phyloP scores from a whole-genome alignment of 176 grass and related monocot genomes.

The Aechmea fasciata region DNA sequence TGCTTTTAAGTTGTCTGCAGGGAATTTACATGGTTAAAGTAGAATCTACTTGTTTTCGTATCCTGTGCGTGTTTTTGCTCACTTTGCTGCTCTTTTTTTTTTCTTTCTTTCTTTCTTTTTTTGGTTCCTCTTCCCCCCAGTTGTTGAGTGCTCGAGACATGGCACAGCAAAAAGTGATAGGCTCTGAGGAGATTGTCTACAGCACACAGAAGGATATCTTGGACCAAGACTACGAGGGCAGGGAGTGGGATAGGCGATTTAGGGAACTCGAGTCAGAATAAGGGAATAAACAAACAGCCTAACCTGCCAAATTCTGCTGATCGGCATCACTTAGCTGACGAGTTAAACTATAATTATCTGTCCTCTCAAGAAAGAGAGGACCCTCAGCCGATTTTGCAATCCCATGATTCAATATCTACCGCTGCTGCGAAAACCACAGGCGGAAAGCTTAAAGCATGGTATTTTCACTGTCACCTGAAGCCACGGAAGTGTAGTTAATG shows the following conservation, averaged over 20 bases:
- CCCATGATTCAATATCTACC: neutral
- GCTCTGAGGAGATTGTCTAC: constrained; percentile 67
- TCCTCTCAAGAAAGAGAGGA: neutral
- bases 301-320: neutral
- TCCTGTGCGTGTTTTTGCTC: constrained; percentile 19
- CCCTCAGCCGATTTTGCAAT: neutral
- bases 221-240: constrained; percentile 91
- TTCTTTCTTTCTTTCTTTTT: constrained; percentile 3
- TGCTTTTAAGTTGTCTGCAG: neutral
- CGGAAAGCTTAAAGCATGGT: neutral
- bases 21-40: neutral
- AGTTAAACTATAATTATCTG: neutral
- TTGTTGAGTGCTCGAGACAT: constrained; percentile 84
- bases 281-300: neutral
- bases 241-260: constrained; percentile 73
- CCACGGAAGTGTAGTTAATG: neutral
- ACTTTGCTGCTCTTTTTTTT: constrained; percentile 7
- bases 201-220: constrained; percentile 59
- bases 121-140: constrained; percentile 30
- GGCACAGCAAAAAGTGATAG: constrained; percentile 62
- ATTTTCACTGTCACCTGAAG: neutral
- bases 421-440: neutral
- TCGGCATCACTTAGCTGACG: neutral
- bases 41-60: constrained; percentile 3
- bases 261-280: constrained; percentile 58